These are phyloP conservation scores for Kodamaea hsintzibuensis DNA, from an alignment of 805 yeast species.

Conservation along the genomic window DNA sequence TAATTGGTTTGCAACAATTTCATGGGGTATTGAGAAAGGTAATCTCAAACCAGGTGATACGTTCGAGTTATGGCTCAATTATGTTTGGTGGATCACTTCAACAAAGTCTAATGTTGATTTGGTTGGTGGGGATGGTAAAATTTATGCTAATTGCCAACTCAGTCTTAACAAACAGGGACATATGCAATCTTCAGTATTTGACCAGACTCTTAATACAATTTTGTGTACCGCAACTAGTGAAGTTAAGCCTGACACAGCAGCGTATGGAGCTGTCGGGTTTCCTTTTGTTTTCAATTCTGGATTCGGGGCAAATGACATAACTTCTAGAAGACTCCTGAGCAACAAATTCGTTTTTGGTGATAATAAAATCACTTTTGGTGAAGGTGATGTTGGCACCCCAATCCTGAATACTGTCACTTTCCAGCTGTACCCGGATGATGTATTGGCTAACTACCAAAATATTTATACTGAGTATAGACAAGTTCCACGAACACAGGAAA, in stretches of 20 bases:
- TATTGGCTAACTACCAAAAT: background rate
- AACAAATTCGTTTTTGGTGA: background rate
- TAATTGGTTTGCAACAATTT: slow-evolving; percentile 12
- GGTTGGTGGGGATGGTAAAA: slow-evolving; percentile 8
- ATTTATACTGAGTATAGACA: background rate
- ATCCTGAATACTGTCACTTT: background rate
- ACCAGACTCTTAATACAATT: slow-evolving; percentile 5
- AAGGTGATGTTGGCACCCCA: background rate
- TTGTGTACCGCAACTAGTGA: slow-evolving; percentile 14
- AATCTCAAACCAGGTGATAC: slow-evolving; percentile 16
- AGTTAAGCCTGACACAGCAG: slow-evolving; percentile 15
- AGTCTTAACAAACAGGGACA: background rate
- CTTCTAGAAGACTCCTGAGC: background rate
- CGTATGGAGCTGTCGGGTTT: slow-evolving; percentile 17
- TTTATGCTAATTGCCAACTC: slow-evolving; percentile 23
- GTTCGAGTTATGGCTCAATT: slow-evolving; percentile 17
- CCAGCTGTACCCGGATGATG: background rate
- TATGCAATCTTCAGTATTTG: background rate
- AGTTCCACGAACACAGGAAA: background rate
- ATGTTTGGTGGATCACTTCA: slow-evolving; percentile 17
- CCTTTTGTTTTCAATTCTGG: slow-evolving; percentile 22
- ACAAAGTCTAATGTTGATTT: slow-evolving; percentile 6
- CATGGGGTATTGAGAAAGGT: slow-evolving; percentile 12
- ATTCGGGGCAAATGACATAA: slow-evolving; percentile 8
- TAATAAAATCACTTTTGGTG: background rate